Percentiles rank a stretch among this genome's conserved stretches.
Evolutionary conservation across 495 filamentous ascomycete species (phyloP).

Genomic region (Extremus antarcticus): DNA sequence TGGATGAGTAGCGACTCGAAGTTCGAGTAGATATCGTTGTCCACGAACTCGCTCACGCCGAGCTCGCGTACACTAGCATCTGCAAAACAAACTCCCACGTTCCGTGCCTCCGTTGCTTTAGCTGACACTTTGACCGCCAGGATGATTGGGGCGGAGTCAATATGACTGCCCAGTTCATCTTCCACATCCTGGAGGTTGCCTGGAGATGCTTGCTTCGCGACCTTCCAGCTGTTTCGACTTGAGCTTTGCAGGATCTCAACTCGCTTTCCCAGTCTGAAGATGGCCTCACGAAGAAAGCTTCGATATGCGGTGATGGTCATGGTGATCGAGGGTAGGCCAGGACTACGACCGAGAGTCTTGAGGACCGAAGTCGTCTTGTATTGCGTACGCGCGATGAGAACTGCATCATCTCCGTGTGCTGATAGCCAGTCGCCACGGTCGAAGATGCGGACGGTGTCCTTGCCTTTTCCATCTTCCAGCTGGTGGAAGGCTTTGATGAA

Average conservation of each 20-base stretch:
- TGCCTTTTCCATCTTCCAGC: slow-evolving; percentile 49
- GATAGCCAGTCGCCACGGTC: slow-evolving; percentile 93
- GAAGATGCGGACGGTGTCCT: slow-evolving; percentile 77
- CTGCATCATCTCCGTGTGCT: slow-evolving; percentile 82
- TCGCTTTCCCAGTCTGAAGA: slow-evolving; percentile 81
- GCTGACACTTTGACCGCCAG: slow-evolving; percentile 85
- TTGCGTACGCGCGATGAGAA: slow-evolving; percentile 85
- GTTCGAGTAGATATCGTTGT: slow-evolving; percentile 97
- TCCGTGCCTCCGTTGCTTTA: slow-evolving; percentile 72
- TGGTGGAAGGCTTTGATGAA: slow-evolving; percentile 92
- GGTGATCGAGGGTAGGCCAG: slow-evolving; percentile 81
- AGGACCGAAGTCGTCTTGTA: slow-evolving; percentile 97
- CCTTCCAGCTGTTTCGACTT: slow-evolving; percentile 79
- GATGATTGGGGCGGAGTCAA: slow-evolving; percentile 86
- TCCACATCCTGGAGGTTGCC: slow-evolving; percentile 96
- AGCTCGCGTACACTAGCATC: slow-evolving; percentile 95
- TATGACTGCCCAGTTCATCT: slow-evolving; percentile 80
- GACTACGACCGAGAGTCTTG: slow-evolving; percentile 72
- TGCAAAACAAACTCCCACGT: slow-evolving; percentile 92
- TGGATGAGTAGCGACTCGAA: slow-evolving; percentile 95
- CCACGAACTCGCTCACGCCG: slow-evolving; percentile 92
- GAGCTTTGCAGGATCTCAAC: slow-evolving; percentile 78
- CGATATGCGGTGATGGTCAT: slow-evolving; percentile 89
- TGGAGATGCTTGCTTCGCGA: slow-evolving; percentile 71
- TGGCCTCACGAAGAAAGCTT: slow-evolving; percentile 87